These are phyloP conservation scores for Quillaja saponaria DNA, from an alignment of 306 rosid species.

Conservation along the genomic window DNA sequence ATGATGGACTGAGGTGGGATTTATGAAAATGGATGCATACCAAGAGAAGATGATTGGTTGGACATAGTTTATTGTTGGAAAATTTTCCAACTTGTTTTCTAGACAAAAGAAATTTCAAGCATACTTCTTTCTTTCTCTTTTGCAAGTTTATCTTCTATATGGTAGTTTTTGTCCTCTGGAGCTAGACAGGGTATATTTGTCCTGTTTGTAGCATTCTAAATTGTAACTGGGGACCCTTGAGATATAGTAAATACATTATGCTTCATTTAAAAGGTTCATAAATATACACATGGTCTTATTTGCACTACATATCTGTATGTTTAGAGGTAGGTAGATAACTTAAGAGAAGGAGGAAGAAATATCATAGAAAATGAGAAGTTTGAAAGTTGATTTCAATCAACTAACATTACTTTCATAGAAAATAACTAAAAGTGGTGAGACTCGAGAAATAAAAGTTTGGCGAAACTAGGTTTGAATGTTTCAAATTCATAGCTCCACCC, in stretches of 20 bases:
- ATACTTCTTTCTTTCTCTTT: conserved; percentile 28
- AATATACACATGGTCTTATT: neutral
- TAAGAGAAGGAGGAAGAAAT: conserved; percentile 20
- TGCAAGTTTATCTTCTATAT: conserved; percentile 33
- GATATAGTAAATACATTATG: neutral
- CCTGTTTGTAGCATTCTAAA: conserved; percentile 9
- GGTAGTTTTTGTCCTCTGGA: conserved; percentile 34
- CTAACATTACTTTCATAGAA: conserved; percentile 33
- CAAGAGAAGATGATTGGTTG: conserved; percentile 59
- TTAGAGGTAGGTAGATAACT: conserved; percentile 36
- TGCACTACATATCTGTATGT: neutral
- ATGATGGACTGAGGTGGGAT: conserved; percentile 52
- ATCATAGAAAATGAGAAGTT: conserved; percentile 33
- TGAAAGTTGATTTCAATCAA: conserved; percentile 34
- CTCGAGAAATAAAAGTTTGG: conserved; percentile 24
- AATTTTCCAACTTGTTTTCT: conserved; percentile 26
- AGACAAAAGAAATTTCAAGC: conserved; percentile 19
- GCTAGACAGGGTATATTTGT: conserved; percentile 24
- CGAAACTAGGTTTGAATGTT: conserved; percentile 32
- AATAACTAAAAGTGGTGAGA: conserved; percentile 32
- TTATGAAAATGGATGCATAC: conserved; percentile 57
- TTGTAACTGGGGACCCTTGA: neutral
- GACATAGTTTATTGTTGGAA: conserved; percentile 48
- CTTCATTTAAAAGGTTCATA: neutral
- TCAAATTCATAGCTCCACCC: conserved; percentile 15